Conservation (phyloP, 1,284 basidiomycete genomes). For the Phenoliferia sp. region DNA sequence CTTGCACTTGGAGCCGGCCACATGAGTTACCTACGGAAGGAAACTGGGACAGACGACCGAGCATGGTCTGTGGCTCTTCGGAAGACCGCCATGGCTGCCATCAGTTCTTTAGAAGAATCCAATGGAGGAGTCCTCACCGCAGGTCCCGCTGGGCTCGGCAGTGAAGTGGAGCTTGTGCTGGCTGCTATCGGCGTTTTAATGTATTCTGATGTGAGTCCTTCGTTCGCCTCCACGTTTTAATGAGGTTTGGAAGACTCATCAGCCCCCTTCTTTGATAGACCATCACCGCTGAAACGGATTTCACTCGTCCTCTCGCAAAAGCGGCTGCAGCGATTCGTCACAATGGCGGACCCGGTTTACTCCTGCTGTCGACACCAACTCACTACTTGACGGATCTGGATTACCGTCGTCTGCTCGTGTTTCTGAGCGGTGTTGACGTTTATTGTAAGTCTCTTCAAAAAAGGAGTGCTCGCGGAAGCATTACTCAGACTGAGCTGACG, state of each 20-base stretch:
- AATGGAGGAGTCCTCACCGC: not conserved
- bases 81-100: not conserved
- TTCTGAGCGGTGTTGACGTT: not conserved
- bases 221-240: not conserved
- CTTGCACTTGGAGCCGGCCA: not conserved
- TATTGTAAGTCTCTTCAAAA: not conserved
- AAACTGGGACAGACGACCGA: not conserved
- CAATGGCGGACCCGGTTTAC: not conserved
- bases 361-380: not conserved
- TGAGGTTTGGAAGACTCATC: not conserved
- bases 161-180: not conserved
- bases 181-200: not conserved
- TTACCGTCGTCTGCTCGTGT: not conserved
- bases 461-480: not conserved
- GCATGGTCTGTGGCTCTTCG: not conserved
- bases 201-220: not conserved
- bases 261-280: not conserved
- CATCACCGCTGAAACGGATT: not conserved
- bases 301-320: not conserved
- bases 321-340: not conserved
- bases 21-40: not conserved
- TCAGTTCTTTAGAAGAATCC: not conserved
- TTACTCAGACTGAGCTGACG: too few relatives aligned
- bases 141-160: not conserved
- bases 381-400: not conserved